Evolutionary conservation across 257 asterid genomes (phyloP).

Genomic region (Solanum stenotomum): DNA sequence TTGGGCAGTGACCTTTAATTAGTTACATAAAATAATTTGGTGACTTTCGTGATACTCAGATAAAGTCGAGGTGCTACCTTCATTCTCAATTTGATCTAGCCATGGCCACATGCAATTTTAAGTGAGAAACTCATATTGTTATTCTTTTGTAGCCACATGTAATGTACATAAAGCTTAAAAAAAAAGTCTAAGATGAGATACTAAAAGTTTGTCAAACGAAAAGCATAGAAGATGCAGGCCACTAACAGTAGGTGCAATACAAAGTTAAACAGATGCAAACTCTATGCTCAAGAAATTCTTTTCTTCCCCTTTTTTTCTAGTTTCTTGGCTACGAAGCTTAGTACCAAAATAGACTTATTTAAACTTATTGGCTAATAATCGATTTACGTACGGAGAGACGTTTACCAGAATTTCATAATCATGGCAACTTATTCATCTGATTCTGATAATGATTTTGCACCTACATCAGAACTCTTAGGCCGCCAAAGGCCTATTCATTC

Average conservation of each 20-base stretch:
- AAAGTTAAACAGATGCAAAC: constrained; percentile 1
- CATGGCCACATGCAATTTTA: neutral
- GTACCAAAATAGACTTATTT: constrained; percentile 11
- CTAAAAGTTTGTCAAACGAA: neutral
- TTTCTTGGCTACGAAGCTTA: constrained; percentile 26
- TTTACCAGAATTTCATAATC: neutral
- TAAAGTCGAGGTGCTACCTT: neutral
- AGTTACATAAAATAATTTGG: neutral
- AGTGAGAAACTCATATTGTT: neutral
- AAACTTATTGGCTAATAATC: neutral
- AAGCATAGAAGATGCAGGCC: neutral
- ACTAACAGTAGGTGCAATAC: neutral
- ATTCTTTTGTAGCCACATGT: neutral
- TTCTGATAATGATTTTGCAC: constrained; percentile 4
- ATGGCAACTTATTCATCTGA: constrained; percentile 9
- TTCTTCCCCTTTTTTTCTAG: constrained; percentile 14
- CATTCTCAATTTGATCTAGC: neutral
- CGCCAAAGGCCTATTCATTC: constrained; percentile 38
- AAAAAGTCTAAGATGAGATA: neutral
- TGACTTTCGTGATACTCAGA: neutral
- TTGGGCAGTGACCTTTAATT: neutral
- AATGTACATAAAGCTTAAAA: neutral
- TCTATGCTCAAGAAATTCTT: constrained; percentile 31
- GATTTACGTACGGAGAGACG: neutral
- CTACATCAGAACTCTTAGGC: constrained; percentile 27